phyloP scores from a whole-genome alignment of 2,329 filamentous ascomycete species.

The Bipolaris cookei region DNA sequence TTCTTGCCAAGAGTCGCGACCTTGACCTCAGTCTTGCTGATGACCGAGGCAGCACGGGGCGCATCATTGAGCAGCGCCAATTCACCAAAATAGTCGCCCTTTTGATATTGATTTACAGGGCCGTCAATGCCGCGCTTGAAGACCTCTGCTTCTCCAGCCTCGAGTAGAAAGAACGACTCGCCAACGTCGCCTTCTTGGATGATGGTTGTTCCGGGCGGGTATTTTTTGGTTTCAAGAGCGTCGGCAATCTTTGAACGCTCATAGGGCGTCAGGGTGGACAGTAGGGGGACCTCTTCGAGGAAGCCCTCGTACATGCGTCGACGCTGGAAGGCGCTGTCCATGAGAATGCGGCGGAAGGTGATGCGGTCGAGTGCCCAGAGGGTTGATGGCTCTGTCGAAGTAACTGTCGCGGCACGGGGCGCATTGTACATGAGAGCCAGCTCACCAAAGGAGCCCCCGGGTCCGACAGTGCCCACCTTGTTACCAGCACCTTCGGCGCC shows the following conservation, averaged over 20 bases:
- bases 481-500: constrained; percentile 82
- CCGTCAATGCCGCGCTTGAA: constrained; percentile 75
- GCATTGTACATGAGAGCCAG: constrained; percentile 98
- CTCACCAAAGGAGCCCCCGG: constrained; percentile 94
- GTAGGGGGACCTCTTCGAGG: constrained; percentile 88
- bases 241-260: constrained; percentile 98
- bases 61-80: constrained; percentile 91
- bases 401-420: constrained; percentile 90
- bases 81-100: constrained; percentile 97
- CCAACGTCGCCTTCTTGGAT: constrained; percentile 92
- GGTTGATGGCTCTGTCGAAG: constrained; percentile 80
- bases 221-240: constrained; percentile 90
- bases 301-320: constrained; percentile 97
- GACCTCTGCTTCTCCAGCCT: constrained; percentile 84
- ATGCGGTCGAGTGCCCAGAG: constrained; percentile 95
- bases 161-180: constrained; percentile 88
- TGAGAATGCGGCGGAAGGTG: constrained; percentile 95
- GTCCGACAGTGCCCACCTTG: constrained; percentile 80
- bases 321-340: constrained; percentile 96
- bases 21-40: constrained; percentile 86
- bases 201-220: constrained; percentile 77
- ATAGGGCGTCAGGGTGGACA: constrained; percentile 83
- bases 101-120: constrained; percentile 79
- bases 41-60: constrained; percentile 86
- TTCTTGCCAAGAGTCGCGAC: constrained; percentile 91